Percentiles rank a stretch among this genome's conserved stretches.
These are phyloP conservation scores for Fusarium penzigii DNA, from an alignment of 2,329 filamentous ascomycete genomes.

Conservation along the genomic window DNA sequence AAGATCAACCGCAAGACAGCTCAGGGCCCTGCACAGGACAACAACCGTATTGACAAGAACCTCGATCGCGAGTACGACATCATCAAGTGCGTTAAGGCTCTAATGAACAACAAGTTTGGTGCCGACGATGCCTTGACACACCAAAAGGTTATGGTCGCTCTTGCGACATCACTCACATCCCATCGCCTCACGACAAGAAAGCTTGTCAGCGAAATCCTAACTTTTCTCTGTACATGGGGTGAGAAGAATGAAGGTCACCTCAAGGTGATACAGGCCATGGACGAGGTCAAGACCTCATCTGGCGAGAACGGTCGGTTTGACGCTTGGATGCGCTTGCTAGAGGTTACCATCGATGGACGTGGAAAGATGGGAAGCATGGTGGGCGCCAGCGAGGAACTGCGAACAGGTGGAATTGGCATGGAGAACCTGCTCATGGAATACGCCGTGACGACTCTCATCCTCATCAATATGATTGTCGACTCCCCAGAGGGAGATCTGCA, in stretches of 20 bases:
- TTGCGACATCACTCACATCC: constrained; percentile 85
- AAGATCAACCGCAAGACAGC: constrained; percentile 91
- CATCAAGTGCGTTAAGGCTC: constrained; percentile 91
- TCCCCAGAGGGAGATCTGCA: constrained; percentile 87
- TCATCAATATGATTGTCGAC: constrained; percentile 96
- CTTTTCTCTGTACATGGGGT: constrained; percentile 94
- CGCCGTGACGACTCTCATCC: constrained; percentile 87
- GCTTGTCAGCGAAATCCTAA: constrained; percentile 92
- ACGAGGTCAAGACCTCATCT: constrained; percentile 83
- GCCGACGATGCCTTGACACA: constrained; percentile 92
- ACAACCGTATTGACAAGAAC: constrained; percentile 68
- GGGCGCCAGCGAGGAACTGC: constrained; percentile 92
- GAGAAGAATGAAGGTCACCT: constrained; percentile 80
- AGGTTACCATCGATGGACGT: constrained; percentile 93
- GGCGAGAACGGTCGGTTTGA: constrained; percentile 96
- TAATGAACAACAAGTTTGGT: constrained; percentile 99
- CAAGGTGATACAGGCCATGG: constrained; percentile 91
- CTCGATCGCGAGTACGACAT: constrained; percentile 95
- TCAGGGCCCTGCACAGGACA: constrained; percentile 66
- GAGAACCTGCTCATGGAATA: constrained; percentile 99
- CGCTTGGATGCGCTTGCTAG: constrained; percentile 97
- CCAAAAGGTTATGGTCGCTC: constrained; percentile 84
- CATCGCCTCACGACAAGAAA: constrained; percentile 89
- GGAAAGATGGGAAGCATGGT: constrained; percentile 99
- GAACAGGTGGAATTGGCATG: constrained; percentile 95